Percentiles rank a stretch among this genome's conserved stretches.
phyloP scores from a whole-genome alignment of 129 eudicot genomes.

The Silybum marianum region DNA sequence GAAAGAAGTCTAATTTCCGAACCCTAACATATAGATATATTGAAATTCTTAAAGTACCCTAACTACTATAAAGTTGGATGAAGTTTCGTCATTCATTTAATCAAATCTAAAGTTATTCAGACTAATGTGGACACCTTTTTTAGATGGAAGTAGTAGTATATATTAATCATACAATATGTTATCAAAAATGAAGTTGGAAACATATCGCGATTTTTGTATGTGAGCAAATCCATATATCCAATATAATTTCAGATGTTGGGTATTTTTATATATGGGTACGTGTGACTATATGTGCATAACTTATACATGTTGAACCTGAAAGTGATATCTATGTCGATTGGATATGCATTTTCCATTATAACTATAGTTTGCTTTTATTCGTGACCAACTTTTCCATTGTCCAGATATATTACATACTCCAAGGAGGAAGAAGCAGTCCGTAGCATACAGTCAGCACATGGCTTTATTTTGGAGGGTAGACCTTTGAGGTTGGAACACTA shows the following conservation, averaged over 20 bases:
- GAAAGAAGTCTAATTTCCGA: neutral
- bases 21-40: neutral
- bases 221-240: neutral
- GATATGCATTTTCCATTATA: neutral
- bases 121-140: neutral
- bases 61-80: neutral
- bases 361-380: constrained; percentile 14
- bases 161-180: neutral
- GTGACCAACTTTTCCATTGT: constrained; percentile 3
- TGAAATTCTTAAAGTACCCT: neutral
- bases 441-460: constrained; percentile 61
- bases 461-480: constrained; percentile 57
- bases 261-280: neutral
- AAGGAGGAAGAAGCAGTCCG: constrained; percentile 67
- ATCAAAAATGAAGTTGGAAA: neutral
- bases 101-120: neutral
- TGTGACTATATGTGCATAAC: neutral
- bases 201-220: neutral
- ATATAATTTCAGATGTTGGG: neutral
- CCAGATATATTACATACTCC: constrained; percentile 59
- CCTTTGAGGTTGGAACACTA: constrained; percentile 49
- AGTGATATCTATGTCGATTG: neutral
- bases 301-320: neutral
- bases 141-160: neutral
- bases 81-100: neutral